Base-by-base conservation (phyloP, 176 grass and related monocot species). In the Secale cereale region DNA sequence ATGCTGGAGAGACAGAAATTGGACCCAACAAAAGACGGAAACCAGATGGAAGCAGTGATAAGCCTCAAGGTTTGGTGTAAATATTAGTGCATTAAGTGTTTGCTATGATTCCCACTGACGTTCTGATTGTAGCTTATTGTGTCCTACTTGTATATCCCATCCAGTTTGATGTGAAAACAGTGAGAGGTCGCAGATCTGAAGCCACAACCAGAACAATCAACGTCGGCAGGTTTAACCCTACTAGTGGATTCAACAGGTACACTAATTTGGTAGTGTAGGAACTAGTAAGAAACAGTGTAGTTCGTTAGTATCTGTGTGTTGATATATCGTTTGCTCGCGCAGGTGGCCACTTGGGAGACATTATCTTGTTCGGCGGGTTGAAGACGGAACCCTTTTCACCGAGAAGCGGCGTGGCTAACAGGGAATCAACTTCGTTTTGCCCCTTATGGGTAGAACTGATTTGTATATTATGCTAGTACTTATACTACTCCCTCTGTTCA, bases 131-230 rank as follows among this genome's bases (percentile, higher is more conserved):
- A 29, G 15, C 48, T 43, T 40, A 23, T 28, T 60, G 3, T 46
- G 43, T 82, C 50, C 56, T 41, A 17, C 59, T 39, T 59, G 9
- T 41, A 20, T 43, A 41, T 82, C 23, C 8, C 8, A 82, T 57
- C 23, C 81, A 82, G 81, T 82, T 82, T 73, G 33, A 37, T 73
- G 67, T 25, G 6, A 41, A 19, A 82, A 60, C 23, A n/a, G 20
- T 13, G 20, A 82, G 35, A 73, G 67, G 67, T 28, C 16, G 50
- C 65, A 82, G 59, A 73, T 72, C 15, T 82, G 81, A 60, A 82
- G 35, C 7, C 23, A 73, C 25, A 15, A 73, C 67, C 26, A 56
- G 26, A 82, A 82, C 33, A 30, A 73, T 82, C 25, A 19, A 29
- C 3, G 52, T 72, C 10, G 26, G 72, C 50, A 82, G 29, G 33